Evolutionary conservation across 139 green algal genomes (phyloP).

Genomic region (Closterium sp.): DNA sequence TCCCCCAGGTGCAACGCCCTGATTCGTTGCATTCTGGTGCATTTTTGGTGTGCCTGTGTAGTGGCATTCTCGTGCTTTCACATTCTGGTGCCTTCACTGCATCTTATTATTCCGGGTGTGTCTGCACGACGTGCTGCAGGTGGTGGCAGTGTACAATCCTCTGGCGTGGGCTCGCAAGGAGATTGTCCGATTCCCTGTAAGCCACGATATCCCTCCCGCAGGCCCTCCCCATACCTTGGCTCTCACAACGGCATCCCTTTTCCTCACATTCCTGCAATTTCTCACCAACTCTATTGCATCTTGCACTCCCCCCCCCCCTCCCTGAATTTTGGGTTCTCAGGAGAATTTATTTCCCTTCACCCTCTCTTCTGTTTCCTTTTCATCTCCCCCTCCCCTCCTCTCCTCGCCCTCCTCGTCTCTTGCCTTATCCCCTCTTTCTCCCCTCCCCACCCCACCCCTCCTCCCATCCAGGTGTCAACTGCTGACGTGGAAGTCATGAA

Average conservation of each 20-base stretch:
- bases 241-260: neutral
- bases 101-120: too few species aligned
- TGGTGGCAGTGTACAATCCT: conserved; percentile 76
- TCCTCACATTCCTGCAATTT: neutral
- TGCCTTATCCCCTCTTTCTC: neutral
- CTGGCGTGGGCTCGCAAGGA: conserved; percentile 64
- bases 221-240: neutral
- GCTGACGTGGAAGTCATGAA: neutral
- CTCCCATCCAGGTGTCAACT: neutral
- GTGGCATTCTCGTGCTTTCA: neutral
- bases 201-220: neutral
- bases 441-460: neutral
- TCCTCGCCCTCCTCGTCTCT: neutral
- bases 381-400: neutral
- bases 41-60: neutral
- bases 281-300: neutral
- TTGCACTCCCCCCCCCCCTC: neutral
- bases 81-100: too few species aligned
- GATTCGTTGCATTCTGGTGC: too few species aligned
- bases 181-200: conserved; percentile 66
- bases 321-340: too few species aligned
- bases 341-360: too few species aligned
- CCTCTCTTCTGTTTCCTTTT: neutral
- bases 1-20: too few species aligned
- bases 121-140: conserved; percentile 32